Evolutionary conservation across 768 basidiomycete genomes (phyloP), one percentile per base, ranked within the genome.

Genomic region (Lactarius sanguifluus): DNA sequence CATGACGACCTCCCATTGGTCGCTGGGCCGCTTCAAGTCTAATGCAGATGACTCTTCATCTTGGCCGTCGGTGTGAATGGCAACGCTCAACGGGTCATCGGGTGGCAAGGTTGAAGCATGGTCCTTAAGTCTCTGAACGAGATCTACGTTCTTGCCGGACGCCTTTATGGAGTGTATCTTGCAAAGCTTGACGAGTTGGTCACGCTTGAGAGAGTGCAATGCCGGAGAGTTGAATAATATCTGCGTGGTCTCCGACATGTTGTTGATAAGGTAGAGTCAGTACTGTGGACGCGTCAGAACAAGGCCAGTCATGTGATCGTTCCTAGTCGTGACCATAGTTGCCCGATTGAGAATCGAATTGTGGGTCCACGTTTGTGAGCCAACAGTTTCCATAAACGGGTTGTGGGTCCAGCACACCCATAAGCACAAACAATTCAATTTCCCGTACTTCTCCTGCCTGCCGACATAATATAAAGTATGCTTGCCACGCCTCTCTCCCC

Each of bases 1-100:
- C 87, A 93, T 92, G n/a, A 92, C 85, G 66, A 93, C 78, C 73
- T 91, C 90, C 91, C 92, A 93, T 71, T 89, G 87, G 71, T 91
- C 89, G 72, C 90, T 90, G 0, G 89, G 88, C 52, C 89, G 82
- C 12, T 85, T 67, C 23, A 62, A 62, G 34, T 64, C 66, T 10
- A 66, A 50, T 38, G 20, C 15, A n/a, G 57, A 57, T 18, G 66
- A 54, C 72, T 20, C 72, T 71, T 67, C 69, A 62, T 76, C 74
- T n/a, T 66, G 69, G 66, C 23, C 73, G 74, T 86, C 86, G 71
- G 81, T 83, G 38, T 83, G 79, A 3, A 80, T 75, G 10, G 86
- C 86, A 32, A 87, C 77, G 65, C 83, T 86, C 56, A 86, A 75
- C 5, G 64, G 62, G 62, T 84, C 47, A 81, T 79, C 62, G 32